Evolutionary conservation across 331 rosid genomes (phyloP), one percentile per base, ranked within the genome.

Genomic region (Phaseolus coccineus): DNA sequence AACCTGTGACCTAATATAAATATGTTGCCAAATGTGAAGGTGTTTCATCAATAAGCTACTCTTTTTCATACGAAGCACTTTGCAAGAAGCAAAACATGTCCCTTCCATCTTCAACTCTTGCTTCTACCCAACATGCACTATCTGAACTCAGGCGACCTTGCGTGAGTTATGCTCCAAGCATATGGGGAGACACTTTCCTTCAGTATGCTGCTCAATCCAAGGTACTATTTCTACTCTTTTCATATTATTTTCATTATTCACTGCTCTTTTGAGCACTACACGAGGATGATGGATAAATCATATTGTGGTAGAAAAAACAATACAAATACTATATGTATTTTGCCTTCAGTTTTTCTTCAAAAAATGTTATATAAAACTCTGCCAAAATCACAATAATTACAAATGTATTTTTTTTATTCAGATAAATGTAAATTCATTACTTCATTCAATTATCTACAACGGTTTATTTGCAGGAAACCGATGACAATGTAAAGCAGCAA

Each of bases 171-270:
- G 22, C 55, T 14, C 55, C 55, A 2, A 0, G 13, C 30, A 55
- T 55, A 56, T 56, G 63, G 63, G 63, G 33, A 56, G 63, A 56
- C 9, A 24, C 33, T 8, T 56, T 56, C 33, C 63, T 56, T 56
- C 35, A 56, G 24, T 56, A 56, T 25, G 63, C 15, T 6, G 5
- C 11, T 42, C 2, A 51, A 51, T 4, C 25, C n/a, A 2, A 16
- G 57, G 47, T 8, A 42, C 6, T 6, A 8, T 1, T 42, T 6
- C 2, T 42, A 42, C 6, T 6, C 6, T 42, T 42, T 42, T 42
- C 47, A 19, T 19, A 19, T 14, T 50, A 3, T 50, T 22, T 22
- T 14, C 55, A 19, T 19, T 19, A 19, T 19, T 19, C 22, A 19
- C 22, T 19, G 22, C 22, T 19, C 22, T 19, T 19, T 19, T 19